These are phyloP conservation scores for Chalciporus sp. DNA, from an alignment of 1,284 basidiomycete genomes.

Conservation along the genomic window DNA sequence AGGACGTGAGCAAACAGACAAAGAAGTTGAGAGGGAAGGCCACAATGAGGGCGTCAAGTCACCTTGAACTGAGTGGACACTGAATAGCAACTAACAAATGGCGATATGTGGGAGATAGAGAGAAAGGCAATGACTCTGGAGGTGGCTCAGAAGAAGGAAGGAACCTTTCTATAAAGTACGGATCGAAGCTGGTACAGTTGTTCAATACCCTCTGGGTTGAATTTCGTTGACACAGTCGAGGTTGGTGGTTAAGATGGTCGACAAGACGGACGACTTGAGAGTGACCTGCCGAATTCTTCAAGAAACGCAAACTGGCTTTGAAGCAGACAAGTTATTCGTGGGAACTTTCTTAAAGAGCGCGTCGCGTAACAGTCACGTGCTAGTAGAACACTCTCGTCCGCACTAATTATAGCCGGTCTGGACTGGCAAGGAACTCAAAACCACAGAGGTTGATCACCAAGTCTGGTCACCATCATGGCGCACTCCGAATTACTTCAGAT, in stretches of 20 bases:
- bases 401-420: too few species aligned
- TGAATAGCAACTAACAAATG: conserved; percentile 17
- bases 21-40: background rate
- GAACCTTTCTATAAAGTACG: conserved; percentile 9
- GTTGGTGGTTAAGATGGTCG: conserved; percentile 9
- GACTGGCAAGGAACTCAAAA: too few species aligned
- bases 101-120: conserved; percentile 32
- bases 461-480: too few species aligned
- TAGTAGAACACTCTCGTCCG: conserved; percentile 22
- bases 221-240: conserved; percentile 13
- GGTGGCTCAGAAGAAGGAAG: conserved; percentile 26
- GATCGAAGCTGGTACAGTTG: conserved; percentile 15
- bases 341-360: conserved; percentile 37
- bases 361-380: conserved; percentile 38
- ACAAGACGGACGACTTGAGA: conserved; percentile 12
- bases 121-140: conserved; percentile 13
- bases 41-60: conserved; percentile 1
- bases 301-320: conserved; percentile 32
- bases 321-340: conserved; percentile 27
- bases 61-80: conserved; percentile 24
- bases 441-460: too few species aligned
- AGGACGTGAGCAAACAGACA: conserved; percentile 15
- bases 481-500: too few species aligned
- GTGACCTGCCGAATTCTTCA: conserved; percentile 26
- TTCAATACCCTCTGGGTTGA: conserved; percentile 1